phyloP scores from a whole-genome alignment of 768 basidiomycete genomes.

The Lentinula edodes region DNA sequence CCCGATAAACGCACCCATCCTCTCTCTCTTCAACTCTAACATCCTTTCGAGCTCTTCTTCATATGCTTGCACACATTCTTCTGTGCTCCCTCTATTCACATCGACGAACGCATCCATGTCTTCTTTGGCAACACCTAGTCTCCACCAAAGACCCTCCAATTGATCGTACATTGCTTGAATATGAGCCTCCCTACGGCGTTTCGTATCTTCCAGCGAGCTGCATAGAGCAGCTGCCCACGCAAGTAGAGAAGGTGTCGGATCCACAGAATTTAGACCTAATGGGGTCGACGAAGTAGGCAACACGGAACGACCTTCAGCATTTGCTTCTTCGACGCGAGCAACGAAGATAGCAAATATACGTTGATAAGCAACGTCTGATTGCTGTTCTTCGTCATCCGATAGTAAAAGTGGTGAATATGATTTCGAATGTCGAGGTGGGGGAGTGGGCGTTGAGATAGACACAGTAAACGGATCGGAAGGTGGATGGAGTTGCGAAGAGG shows the following conservation, averaged over 20 bases:
- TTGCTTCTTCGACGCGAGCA: conserved; percentile 52
- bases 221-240: conserved; percentile 60
- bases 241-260: conserved; percentile 73
- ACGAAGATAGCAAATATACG: conserved; percentile 61
- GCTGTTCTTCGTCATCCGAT: conserved; percentile 23
- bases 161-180: conserved; percentile 95
- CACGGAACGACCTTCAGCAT: conserved; percentile 34
- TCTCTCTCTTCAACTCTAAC: conserved; percentile 81
- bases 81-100: conserved; percentile 74
- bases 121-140: conserved; percentile 72
- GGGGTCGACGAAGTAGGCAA: conserved; percentile 26
- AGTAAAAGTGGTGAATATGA: conserved; percentile 32
- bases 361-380: conserved; percentile 43
- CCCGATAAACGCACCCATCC: conserved; percentile 79
- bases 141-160: conserved; percentile 84
- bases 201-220: conserved; percentile 62
- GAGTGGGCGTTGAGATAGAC: conserved; percentile 36
- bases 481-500: conserved; percentile 23
- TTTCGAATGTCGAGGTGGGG: conserved; percentile 37
- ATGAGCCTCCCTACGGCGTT: conserved; percentile 67
- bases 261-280: conserved; percentile 65
- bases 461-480: conserved; percentile 31
- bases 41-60: conserved; percentile 88
- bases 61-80: conserved; percentile 73
- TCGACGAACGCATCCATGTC: conserved; percentile 95